Evolutionary conservation across 495 filamentous ascomycete species (phyloP).

Genomic region (Articulospora tetracladia): DNA sequence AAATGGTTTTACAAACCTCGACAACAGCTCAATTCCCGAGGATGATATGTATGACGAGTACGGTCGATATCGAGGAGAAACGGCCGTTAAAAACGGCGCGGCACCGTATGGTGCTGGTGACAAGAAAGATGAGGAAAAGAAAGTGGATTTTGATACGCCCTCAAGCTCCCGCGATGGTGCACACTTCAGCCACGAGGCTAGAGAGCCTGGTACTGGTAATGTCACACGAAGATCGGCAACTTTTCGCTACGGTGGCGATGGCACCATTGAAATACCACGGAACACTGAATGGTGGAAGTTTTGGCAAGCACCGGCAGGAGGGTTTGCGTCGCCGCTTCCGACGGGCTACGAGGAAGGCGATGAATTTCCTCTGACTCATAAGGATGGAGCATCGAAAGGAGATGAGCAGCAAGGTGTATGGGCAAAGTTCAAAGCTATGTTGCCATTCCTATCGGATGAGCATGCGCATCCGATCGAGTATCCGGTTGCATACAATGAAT

Average conservation of each 20-base stretch:
- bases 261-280: conserved; percentile 3
- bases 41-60: conserved; percentile 18
- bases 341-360: conserved; percentile 38
- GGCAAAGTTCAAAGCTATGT: conserved; percentile 36
- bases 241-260: conserved; percentile 13
- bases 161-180: conserved; percentile 8
- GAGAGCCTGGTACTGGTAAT: conserved; percentile 10
- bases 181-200: background rate
- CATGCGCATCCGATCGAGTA: conserved; percentile 50
- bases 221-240: conserved; percentile 6
- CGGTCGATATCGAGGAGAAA: conserved; percentile 15
- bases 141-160: background rate
- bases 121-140: conserved; percentile 12
- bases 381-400: conserved; percentile 25
- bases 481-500: conserved; percentile 63
- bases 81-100: background rate
- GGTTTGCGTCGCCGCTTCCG: conserved; percentile 48
- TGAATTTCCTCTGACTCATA: conserved; percentile 23
- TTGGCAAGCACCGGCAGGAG: conserved; percentile 49
- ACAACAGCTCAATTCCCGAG: conserved; percentile 3
- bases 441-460: conserved; percentile 39
- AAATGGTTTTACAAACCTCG: conserved; percentile 47
- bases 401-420: conserved; percentile 39
- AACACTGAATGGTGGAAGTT: conserved; percentile 44
- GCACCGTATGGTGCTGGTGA: conserved; percentile 10